Percentiles rank a stretch among this genome's conserved stretches.
These are phyloP conservation scores for Leptographium flavum DNA, from an alignment of 2,329 filamentous ascomycete species.

Conservation along the genomic window DNA sequence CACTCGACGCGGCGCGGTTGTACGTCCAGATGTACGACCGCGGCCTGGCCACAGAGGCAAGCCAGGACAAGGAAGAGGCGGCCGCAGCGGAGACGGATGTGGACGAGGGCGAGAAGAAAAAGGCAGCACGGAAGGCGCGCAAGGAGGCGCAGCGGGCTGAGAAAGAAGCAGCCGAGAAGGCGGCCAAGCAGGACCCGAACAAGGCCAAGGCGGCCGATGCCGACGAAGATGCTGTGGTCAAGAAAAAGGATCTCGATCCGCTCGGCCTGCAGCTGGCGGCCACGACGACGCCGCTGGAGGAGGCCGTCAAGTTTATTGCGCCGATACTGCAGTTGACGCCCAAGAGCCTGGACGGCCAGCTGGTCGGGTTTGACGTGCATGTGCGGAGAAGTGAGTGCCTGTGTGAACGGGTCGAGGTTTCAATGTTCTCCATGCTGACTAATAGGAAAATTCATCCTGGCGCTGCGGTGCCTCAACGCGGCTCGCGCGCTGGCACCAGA, in stretches of 20 bases:
- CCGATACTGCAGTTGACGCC: slow-evolving; percentile 74
- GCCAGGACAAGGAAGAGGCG: too few relatives aligned
- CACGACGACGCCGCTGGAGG: slow-evolving; percentile 69
- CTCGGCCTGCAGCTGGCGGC: slow-evolving; percentile 65
- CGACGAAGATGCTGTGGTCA: slow-evolving; percentile 39
- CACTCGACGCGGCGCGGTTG: slow-evolving; percentile 64
- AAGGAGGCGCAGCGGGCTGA: slow-evolving; percentile 53
- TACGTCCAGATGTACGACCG: slow-evolving; percentile 71
- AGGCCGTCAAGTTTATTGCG: slow-evolving; percentile 73
- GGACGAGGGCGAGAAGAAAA: slow-evolving; percentile 71
- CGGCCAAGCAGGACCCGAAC: slow-evolving; percentile 70
- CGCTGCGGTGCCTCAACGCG: slow-evolving; percentile 70
- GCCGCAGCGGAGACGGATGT: too few relatives aligned
- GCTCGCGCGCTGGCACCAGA: slow-evolving; percentile 54
- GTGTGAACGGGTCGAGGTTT: too few relatives aligned
- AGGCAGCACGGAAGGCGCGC: slow-evolving; percentile 79
- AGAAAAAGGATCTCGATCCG: slow-evolving; percentile 87
- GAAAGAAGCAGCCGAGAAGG: slow-evolving; percentile 65
- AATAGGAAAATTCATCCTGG: slow-evolving; percentile 72
- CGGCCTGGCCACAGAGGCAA: slow-evolving; percentile 36
- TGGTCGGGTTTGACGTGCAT: slow-evolving; percentile 81
- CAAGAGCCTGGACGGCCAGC: slow-evolving; percentile 67
- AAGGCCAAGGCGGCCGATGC: slow-evolving; percentile 50
- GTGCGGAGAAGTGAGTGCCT: slow-evolving; percentile 58
- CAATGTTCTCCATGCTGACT: slow-evolving; percentile 4